These are phyloP conservation scores for Aspergillus panamensis DNA, from an alignment of 495 filamentous ascomycete species.

Conservation along the genomic window DNA sequence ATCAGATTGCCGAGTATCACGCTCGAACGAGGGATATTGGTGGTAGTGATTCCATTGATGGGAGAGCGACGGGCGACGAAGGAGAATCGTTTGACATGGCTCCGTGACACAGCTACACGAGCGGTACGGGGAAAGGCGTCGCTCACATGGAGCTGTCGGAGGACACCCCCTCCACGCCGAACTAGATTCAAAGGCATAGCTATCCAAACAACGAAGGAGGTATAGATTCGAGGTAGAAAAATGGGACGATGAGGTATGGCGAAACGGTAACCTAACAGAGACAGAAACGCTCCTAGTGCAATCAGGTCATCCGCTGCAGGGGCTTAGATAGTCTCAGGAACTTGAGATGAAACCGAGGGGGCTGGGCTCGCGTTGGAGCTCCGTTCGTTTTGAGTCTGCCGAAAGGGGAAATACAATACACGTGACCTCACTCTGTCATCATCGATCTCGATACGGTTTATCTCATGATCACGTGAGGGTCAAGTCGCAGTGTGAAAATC, in stretches of 20 bases:
- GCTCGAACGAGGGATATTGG: constrained; percentile 7
- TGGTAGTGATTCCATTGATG: constrained; percentile 9
- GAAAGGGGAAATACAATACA: constrained; percentile 25
- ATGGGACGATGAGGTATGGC: neutral
- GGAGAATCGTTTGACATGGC: constrained; percentile 29
- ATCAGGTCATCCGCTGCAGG: constrained; percentile 12
- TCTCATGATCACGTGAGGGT: constrained; percentile 8
- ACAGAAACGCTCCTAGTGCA: constrained; percentile 11
- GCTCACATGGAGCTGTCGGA: constrained; percentile 29
- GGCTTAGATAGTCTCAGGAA: constrained; percentile 18
- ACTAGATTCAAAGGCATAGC: constrained; percentile 34
- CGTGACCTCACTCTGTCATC: constrained; percentile 13
- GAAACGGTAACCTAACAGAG: constrained; percentile 12
- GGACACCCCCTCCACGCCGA: constrained; percentile 26
- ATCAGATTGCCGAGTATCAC: constrained; percentile 11
- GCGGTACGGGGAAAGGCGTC: constrained; percentile 26
- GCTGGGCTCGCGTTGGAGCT: constrained; percentile 26
- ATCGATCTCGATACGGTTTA: constrained; percentile 19
- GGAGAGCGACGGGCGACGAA: constrained; percentile 18
- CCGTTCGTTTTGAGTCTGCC: constrained; percentile 29
- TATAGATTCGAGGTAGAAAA: neutral
- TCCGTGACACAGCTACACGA: constrained; percentile 29
- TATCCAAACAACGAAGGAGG: neutral
- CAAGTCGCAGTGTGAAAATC: neutral
- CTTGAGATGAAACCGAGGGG: constrained; percentile 33